Conservation (phyloP, 768 basidiomycete species). For the Boletus rufocinnamomeus region DNA sequence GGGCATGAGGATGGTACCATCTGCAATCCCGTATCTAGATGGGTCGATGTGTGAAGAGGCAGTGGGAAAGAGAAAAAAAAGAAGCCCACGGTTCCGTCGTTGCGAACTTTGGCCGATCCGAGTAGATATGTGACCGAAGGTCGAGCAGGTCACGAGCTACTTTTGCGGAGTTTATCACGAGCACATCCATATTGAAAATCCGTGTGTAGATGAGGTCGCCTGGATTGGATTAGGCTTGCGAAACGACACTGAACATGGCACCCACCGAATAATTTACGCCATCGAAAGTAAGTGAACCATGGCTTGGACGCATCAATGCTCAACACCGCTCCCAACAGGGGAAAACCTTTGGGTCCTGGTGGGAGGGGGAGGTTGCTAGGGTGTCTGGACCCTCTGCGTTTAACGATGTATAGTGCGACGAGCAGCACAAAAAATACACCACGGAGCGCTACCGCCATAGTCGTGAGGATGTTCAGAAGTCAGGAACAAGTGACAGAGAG, state of each 20-base stretch:
- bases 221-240: slow-evolving; percentile 6
- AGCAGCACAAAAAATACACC: slow-evolving; percentile 13
- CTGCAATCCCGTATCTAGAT: slow-evolving; percentile 36
- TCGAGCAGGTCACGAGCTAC: slow-evolving; percentile 32
- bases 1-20: slow-evolving; percentile 35
- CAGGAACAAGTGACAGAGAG: neutral
- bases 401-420: slow-evolving; percentile 14
- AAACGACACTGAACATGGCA: neutral
- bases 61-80: neutral
- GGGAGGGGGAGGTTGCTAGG: slow-evolving; percentile 35
- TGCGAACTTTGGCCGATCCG: slow-evolving; percentile 34
- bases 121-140: slow-evolving; percentile 34
- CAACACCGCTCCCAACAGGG: slow-evolving; percentile 30
- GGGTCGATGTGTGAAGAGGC: neutral
- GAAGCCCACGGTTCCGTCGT: slow-evolving; percentile 24
- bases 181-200: slow-evolving; percentile 24
- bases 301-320: slow-evolving; percentile 32
- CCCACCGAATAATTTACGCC: slow-evolving; percentile 31
- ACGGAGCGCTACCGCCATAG: slow-evolving; percentile 4
- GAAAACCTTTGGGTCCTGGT: slow-evolving; percentile 53
- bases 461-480: neutral
- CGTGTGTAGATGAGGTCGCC: slow-evolving; percentile 27
- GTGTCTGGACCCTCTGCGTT: slow-evolving; percentile 1
- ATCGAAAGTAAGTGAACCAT: slow-evolving; percentile 37
- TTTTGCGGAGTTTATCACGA: slow-evolving; percentile 33